Base-by-base conservation (phyloP, 1,284 basidiomycete species). In the Termitomyces sp. region DNA sequence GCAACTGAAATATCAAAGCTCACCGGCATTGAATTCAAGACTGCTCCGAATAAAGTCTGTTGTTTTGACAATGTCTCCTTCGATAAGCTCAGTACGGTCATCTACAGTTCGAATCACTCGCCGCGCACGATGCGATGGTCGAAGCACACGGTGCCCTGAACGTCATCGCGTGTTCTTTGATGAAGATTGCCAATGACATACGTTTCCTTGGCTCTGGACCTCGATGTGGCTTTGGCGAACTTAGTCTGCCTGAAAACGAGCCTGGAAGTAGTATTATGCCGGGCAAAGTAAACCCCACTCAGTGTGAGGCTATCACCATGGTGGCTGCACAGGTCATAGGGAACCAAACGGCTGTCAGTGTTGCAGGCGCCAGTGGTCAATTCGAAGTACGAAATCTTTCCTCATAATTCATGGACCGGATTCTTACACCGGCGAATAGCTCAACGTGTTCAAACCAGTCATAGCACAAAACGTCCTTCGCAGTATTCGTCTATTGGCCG, bases 101-200 rank as follows among this genome's bases (percentile, higher is more conserved):
- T 49, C 1, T 42, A 1, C 63, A 93, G 92, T 99, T 99, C 64
- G 97, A 99, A 73, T 96, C 95, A 4, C 85, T 99, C 54, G 97
- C 97, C 30, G 80, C 91, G 17, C 97, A 99, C 72, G 97, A 99
- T 73, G 97, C 97, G 3, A 84, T 99, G 56, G 94, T 98, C 17
- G 97, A 99, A 76, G 88, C 94, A 10, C 95, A 96, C 56, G 97
- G 97, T 56, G 95, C 95, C 9, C 81, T 99, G 62, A 99, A 99
- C 74, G 90, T 91, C 42, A 73, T 99, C 54, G 97, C 97, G 15
- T 92, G 90, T 65, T 97, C 94, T 31, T 76, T 98, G 60, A 98
- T 98, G 94, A 99, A 99, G 81, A 98, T 99, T 65, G 97, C 96
- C 55, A 99, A 99, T 72, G 97, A 99, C 70, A 97, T 99, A 68